A percentile compares a stretch with the other conserved stretches of the same genome.
phyloP scores from a whole-genome alignment of 768 basidiomycete species.

The Suillus lakei region DNA sequence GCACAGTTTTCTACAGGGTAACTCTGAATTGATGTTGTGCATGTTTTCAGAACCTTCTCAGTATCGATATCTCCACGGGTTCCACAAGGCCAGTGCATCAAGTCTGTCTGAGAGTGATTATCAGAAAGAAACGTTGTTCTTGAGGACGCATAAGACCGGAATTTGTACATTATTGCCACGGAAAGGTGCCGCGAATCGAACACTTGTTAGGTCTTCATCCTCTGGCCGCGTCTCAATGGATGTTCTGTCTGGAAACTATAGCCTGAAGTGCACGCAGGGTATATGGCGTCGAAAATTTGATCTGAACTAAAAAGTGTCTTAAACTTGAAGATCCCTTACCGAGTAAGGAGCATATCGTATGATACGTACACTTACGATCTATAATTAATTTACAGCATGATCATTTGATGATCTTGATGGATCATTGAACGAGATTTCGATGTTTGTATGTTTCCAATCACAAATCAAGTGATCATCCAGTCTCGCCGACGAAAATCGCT shows the following conservation, averaged over 20 bases:
- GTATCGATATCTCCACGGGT: slow-evolving; percentile 32
- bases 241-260: not conserved
- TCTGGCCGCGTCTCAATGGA: not conserved
- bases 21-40: not conserved
- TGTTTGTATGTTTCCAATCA: not conserved
- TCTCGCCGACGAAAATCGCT: not conserved
- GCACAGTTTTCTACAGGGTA: not conserved
- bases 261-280: not conserved
- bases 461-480: not conserved
- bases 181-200: not conserved
- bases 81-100: slow-evolving; percentile 6
- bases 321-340: not conserved
- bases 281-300: not conserved
- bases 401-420: not conserved
- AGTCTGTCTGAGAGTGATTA: not conserved
- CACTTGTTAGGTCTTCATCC: not conserved
- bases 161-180: not conserved
- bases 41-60: slow-evolving; percentile 29
- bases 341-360: not conserved
- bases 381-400: not conserved
- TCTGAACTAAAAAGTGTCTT: not conserved
- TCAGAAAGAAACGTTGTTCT: not conserved
- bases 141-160: not conserved
- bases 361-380: not conserved
- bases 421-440: not conserved